These are phyloP conservation scores for Sugiyamaella japonica DNA, from an alignment of 1,139 yeast genomes.

Conservation along the genomic window DNA sequence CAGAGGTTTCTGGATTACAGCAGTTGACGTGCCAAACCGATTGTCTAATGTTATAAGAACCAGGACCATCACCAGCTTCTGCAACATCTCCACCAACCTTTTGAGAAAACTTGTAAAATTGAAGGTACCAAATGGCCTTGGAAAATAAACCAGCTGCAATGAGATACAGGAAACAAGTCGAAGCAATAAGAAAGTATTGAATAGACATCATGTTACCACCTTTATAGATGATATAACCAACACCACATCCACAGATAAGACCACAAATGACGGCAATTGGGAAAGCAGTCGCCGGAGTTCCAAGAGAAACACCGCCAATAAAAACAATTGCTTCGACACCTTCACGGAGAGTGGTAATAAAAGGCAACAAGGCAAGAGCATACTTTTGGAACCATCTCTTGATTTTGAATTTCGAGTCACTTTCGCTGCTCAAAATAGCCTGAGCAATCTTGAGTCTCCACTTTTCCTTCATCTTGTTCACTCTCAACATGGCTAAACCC, in stretches of 20 bases:
- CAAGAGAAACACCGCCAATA: constrained; percentile 83
- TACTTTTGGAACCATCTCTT: constrained; percentile 50
- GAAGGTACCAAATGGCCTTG: constrained; percentile 88
- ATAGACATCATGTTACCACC: constrained; percentile 78
- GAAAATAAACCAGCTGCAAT: constrained; percentile 90
- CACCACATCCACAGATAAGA: constrained; percentile 59
- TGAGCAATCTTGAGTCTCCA: constrained; percentile 89
- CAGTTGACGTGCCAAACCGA: constrained; percentile 97
- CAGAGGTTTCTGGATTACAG: constrained; percentile 87
- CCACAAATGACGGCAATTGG: constrained; percentile 82
- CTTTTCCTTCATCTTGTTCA: constrained; percentile 87
- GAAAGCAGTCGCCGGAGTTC: constrained; percentile 71
- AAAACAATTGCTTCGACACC: constrained; percentile 88
- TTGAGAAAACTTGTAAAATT: constrained; percentile 61
- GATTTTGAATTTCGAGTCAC: constrained; percentile 42
- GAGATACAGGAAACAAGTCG: constrained; percentile 83
- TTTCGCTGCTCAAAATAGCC: constrained; percentile 52
- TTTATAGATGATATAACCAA: constrained; percentile 70
- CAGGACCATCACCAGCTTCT: constrained; percentile 91
- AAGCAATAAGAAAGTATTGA: constrained; percentile 74
- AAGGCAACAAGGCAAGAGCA: constrained; percentile 74
- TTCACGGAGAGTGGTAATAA: constrained; percentile 79
- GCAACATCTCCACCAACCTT: constrained; percentile 86
- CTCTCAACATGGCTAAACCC: constrained; percentile 91
- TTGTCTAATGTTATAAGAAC: constrained; percentile 78